Conservation (phyloP, 805 yeast species). For the Maudiozyma pseudohumilis region DNA sequence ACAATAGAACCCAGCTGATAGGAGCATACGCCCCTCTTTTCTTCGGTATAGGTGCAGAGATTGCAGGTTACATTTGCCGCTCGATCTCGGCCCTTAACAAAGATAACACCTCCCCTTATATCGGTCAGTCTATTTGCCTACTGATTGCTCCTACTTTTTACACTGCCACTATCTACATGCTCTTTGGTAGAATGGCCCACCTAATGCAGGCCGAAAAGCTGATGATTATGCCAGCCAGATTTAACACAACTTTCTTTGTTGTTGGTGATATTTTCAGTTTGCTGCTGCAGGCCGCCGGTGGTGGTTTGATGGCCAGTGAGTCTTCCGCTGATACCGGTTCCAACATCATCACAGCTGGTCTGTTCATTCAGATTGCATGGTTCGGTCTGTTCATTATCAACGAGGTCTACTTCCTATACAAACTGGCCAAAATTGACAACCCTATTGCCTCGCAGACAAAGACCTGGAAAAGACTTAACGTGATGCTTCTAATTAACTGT, state of each 20-base stretch:
- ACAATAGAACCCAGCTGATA: slow-evolving; percentile 1
- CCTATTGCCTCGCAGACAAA: slow-evolving; percentile 2
- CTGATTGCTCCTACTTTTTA: slow-evolving; percentile 28
- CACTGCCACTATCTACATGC: slow-evolving; percentile 28
- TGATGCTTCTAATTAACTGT: slow-evolving; percentile 9
- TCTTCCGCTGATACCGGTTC: slow-evolving; percentile 11
- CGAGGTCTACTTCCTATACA: slow-evolving; percentile 11
- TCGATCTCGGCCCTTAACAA: slow-evolving; percentile 9
- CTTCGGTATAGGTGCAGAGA: slow-evolving; percentile 11
- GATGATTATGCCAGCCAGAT: slow-evolving; percentile 16
- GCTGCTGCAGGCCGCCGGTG: slow-evolving; percentile 26
- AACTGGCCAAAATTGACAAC: slow-evolving; percentile 4
- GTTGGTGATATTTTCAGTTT: slow-evolving; percentile 27
- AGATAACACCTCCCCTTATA: slow-evolving; percentile 11
- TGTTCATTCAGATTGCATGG: slow-evolving; percentile 26
- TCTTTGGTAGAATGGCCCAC: slow-evolving; percentile 20
- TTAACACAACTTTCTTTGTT: slow-evolving; percentile 24
- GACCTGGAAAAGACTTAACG: slow-evolving; percentile 14
- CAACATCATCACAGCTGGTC: slow-evolving; percentile 24
- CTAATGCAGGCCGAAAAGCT: slow-evolving; percentile 12
- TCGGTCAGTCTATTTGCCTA: slow-evolving; percentile 20
- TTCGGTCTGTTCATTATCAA: slow-evolving; percentile 24
- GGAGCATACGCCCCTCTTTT: slow-evolving; percentile 4
- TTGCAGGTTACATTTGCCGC: slow-evolving; percentile 22
- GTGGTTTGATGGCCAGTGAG: slow-evolving; percentile 19